Evolutionary conservation across 2,329 filamentous ascomycete genomes (phyloP), one percentile per base, ranked within the genome.

Genomic region (Eutypa lata): DNA sequence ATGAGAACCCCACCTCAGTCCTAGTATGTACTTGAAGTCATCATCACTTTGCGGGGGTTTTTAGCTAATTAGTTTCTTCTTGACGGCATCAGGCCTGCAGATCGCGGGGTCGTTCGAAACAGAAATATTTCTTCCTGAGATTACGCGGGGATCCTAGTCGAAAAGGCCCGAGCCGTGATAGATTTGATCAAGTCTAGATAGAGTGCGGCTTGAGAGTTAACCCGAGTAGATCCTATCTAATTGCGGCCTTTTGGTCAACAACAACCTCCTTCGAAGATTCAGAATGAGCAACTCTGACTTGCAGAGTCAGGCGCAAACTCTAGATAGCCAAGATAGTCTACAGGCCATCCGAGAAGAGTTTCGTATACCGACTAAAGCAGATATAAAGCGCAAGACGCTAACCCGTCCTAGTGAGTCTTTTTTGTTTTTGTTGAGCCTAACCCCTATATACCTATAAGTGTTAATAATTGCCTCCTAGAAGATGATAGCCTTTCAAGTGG

Each of bases 351-450:
- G 62, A 51, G 58, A 62, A 47, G 65, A 68, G 50, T 69, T 68
- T 46, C 61, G 55, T 7, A 63, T 69, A 48, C 66, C 66, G 45
- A 63, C 61, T 11, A 61, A 55, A 53, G 65, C 62, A 42, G 66
- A 68, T 35, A 57, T 68, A 50, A 63, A 60, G 55, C 63, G 65
- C 33, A 63, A 57, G 48, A 68, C 65, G 19, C 57, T 69, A 44
- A 13, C 11, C n/a, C 19, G 26, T 16, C 50, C 51, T 53, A 53
- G 54, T 57, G 50, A 50, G 60, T 53, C 55, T 53, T 57, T 54
- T 52, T 57, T 47, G 33, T 52, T 49, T 47, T 38, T 7, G 7
- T 14, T 16, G 6, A 18, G 7, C 13, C 13, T 6, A 7, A 14
- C 13, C 13, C 6, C 13, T 16, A 16, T 14, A 38, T 18, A 14